These are phyloP conservation scores for Thermomucor indicae-seudaticae DNA, from an alignment of 371 early-diverging fungal species.

Conservation along the genomic window DNA sequence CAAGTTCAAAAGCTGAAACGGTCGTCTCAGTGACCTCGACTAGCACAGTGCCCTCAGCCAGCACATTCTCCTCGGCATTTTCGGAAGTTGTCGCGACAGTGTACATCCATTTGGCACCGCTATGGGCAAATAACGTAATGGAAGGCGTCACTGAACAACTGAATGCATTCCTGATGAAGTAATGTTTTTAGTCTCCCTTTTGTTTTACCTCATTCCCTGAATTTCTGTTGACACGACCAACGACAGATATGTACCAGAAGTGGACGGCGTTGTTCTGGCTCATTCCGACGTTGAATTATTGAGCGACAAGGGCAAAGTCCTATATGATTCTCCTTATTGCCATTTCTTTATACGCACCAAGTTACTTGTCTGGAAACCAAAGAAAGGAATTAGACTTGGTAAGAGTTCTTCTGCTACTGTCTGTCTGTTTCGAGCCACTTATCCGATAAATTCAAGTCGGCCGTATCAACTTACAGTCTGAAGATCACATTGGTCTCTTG, in stretches of 20 bases:
- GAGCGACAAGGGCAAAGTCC: conserved; percentile 60
- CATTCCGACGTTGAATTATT: conserved; percentile 67
- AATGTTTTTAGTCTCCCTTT: conserved; percentile 6
- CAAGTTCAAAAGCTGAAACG: too few relatives aligned
- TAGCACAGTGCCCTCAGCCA: conserved; percentile 8
- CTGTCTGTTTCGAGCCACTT: not conserved
- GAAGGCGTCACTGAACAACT: conserved; percentile 79
- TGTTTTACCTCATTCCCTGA: not conserved
- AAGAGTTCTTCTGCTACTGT: conserved; percentile 9
- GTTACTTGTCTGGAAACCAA: conserved; percentile 82
- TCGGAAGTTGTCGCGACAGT: conserved; percentile 56
- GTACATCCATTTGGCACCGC: conserved; percentile 74
- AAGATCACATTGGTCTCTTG: conserved; percentile 93
- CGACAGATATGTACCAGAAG: conserved; percentile 74
- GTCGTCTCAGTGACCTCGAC: too few relatives aligned
- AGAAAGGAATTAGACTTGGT: conserved; percentile 64
- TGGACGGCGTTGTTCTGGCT: conserved; percentile 85
- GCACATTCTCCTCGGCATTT: conserved; percentile 30
- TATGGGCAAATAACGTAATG: conserved; percentile 60
- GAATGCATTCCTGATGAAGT: conserved; percentile 86
- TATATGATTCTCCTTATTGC: conserved; percentile 82
- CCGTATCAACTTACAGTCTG: conserved; percentile 87
- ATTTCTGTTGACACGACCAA: not conserved
- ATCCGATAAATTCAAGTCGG: conserved; percentile 54
- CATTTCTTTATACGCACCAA: conserved; percentile 72